Conservation (phyloP, 257 asterid species). For the Nicotiana benthamiana region DNA sequence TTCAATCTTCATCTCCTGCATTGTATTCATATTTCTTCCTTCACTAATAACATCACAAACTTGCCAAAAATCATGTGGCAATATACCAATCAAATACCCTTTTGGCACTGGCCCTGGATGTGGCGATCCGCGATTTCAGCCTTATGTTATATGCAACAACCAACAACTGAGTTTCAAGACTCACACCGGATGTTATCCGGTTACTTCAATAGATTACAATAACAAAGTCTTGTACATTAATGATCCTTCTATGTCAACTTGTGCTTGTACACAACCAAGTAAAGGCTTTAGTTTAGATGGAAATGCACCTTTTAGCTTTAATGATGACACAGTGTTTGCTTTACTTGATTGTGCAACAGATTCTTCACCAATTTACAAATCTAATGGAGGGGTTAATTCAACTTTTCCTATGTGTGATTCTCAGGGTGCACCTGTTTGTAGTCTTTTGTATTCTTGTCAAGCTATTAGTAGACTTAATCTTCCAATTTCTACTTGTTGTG, state of each 20-base stretch:
- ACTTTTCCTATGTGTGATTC: slow-evolving; percentile 53
- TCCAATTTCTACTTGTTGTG: slow-evolving; percentile 60
- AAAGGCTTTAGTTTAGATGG: slow-evolving; percentile 74
- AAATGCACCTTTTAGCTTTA: slow-evolving; percentile 66
- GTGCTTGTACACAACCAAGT: slow-evolving; percentile 66
- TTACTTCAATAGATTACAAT: slow-evolving; percentile 69
- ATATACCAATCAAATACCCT: slow-evolving; percentile 54
- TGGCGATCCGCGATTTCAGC: slow-evolving; percentile 66
- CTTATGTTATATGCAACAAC: slow-evolving; percentile 47
- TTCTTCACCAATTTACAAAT: slow-evolving; percentile 43
- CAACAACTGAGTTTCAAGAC: slow-evolving; percentile 55
- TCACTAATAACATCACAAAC: slow-evolving; percentile 35
- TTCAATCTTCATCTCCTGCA: neutral
- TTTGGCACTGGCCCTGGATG: slow-evolving; percentile 77
- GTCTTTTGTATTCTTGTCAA: slow-evolving; percentile 50
- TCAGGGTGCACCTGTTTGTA: slow-evolving; percentile 47
- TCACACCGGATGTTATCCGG: slow-evolving; percentile 58
- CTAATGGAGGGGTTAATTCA: slow-evolving; percentile 21
- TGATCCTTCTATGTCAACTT: slow-evolving; percentile 80
- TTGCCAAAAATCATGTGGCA: slow-evolving; percentile 60
- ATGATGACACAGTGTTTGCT: slow-evolving; percentile 50
- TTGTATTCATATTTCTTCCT: slow-evolving; percentile 18
- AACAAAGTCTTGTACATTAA: slow-evolving; percentile 46
- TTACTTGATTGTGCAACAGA: slow-evolving; percentile 49
- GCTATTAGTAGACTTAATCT: slow-evolving; percentile 44